phyloP scores from a whole-genome alignment of 257 asterid genomes.

The Gentiana macrophylla region DNA sequence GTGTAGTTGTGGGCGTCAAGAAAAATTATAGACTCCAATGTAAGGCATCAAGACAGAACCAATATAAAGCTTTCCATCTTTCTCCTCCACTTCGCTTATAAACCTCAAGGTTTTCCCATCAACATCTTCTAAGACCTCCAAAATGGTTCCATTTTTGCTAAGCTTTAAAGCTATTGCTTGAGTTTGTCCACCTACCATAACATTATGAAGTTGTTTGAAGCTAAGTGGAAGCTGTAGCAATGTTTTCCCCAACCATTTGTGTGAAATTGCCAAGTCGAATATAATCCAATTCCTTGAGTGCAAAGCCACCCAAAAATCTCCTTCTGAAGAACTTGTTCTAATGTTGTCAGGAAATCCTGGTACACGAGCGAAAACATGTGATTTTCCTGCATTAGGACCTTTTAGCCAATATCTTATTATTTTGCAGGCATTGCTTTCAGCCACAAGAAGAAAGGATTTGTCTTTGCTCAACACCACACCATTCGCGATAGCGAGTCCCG shows the following conservation, averaged over 20 bases:
- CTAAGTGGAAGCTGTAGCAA: constrained; percentile 25
- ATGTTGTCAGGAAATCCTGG: constrained; percentile 65
- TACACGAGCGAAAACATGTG: constrained; percentile 30
- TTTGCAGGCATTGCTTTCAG: constrained; percentile 51
- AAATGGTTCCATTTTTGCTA: constrained; percentile 36
- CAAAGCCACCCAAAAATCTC: constrained; percentile 73
- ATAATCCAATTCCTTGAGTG: constrained; percentile 21
- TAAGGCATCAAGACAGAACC: constrained; percentile 46
- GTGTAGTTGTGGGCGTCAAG: neutral
- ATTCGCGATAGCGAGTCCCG: constrained; percentile 50
- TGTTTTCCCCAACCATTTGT: neutral
- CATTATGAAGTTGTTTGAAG: constrained; percentile 15
- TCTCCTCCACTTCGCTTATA: constrained; percentile 56
- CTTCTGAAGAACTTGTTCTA: constrained; percentile 25
- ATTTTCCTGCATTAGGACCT: constrained; percentile 20
- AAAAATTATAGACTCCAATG: constrained; percentile 1
- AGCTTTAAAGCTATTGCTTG: constrained; percentile 43
- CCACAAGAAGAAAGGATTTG: constrained; percentile 38
- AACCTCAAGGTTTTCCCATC: constrained; percentile 32
- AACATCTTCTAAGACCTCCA: constrained; percentile 24
- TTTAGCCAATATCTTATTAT: constrained; percentile 45
- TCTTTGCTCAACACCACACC: constrained; percentile 58
- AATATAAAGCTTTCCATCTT: constrained; percentile 44
- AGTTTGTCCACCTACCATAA: constrained; percentile 16
- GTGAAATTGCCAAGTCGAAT: too few relatives aligned